These are phyloP conservation scores for Acidomyces sp. DNA, from an alignment of 495 filamentous ascomycete genomes.

Conservation along the genomic window DNA sequence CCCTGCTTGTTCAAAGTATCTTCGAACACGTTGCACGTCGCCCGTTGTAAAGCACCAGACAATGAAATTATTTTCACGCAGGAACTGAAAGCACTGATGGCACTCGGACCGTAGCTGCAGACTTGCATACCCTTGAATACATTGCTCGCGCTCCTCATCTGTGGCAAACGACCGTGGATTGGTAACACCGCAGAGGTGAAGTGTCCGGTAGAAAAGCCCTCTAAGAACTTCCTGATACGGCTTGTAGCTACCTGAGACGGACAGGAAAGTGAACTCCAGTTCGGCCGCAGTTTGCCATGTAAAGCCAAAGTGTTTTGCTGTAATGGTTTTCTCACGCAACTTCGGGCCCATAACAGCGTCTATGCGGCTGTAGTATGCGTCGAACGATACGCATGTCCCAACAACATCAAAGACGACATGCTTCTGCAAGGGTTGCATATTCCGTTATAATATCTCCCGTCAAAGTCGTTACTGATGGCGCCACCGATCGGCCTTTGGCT, in stretches of 20 bases:
- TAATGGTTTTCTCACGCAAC: slow-evolving; percentile 21
- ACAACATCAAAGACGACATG: slow-evolving; percentile 3
- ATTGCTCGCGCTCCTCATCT: slow-evolving; percentile 24
- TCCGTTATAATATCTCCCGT: no score
- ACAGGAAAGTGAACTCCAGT: slow-evolving; percentile 33
- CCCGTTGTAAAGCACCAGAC: slow-evolving; percentile 35
- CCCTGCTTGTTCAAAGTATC: slow-evolving; percentile 30
- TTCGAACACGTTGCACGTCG: slow-evolving; percentile 28
- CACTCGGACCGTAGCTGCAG: neutral
- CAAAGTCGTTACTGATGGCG: no score
- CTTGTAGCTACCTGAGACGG: slow-evolving; percentile 30
- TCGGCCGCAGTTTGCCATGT: slow-evolving; percentile 34
- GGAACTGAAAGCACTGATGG: slow-evolving; percentile 25
- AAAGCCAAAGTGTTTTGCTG: slow-evolving; percentile 29
- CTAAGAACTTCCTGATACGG: slow-evolving; percentile 28
- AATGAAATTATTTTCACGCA: slow-evolving; percentile 29
- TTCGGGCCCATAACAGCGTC: neutral
- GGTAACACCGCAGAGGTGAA: slow-evolving; percentile 30
- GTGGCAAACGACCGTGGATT: slow-evolving; percentile 29
- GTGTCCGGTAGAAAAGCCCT: slow-evolving; percentile 32
- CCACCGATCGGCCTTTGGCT: no score
- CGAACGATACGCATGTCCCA: slow-evolving; percentile 11
- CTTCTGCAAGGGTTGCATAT: no score
- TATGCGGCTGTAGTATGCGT: neutral
- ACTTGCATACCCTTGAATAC: neutral